Base-by-base conservation (phyloP, 352 stramenopile species). In the Phytophthora aleatoria region DNA sequence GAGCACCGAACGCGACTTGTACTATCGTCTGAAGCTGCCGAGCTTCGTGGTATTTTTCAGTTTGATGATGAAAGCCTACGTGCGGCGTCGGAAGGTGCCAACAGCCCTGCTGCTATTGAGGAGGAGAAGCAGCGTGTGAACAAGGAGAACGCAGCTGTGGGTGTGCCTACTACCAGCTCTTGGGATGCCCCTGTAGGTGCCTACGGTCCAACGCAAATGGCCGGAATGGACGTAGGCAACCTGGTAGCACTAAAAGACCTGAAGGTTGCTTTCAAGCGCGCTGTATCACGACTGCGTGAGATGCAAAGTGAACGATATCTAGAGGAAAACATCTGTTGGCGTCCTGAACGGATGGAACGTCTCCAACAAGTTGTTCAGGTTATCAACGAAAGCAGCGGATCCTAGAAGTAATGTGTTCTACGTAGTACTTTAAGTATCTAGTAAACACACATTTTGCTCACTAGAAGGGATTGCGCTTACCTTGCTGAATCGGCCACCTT, bases 271-370 rank as follows among this genome's bases (percentile, higher is more conserved):
- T 93, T 89, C 57, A 89, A 92, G 49, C 83, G 85, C 20, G 77
- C 85, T 0, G 78, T 96, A 15, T 96, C 87, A 35, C 79, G 91
- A 2, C 66, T 97, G 7, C 71, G 82, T 11, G 91, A 97, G 64
- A 97, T 97, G 90, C 86, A 96, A 57, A 85, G 81, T 38, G 68
- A 72, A 1, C 83, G 79, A 39, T 97, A 97, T 51, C 36, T 84
- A 3, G 50, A 65, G 5, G 65, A 86, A 50, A 88, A 85, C 53
- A 64, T 66, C n/a, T 60, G 62, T 36, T 69, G 74, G 16, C 76
- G 69, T 30, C 42, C 38, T 41, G 20, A 63, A 47, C 59, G 66
- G 0, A 43, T 41, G 4, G 38, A 44, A 39, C 57, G 65, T 31
- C 70, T 80, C 8, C 30, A 71, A 13, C 60, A 62, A 8, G 62